Percentiles rank a stretch among this genome's conserved stretches.
Evolutionary conservation across 2,329 filamentous ascomycete species (phyloP).

Genomic region (Cadophora luteo-olivacea): DNA sequence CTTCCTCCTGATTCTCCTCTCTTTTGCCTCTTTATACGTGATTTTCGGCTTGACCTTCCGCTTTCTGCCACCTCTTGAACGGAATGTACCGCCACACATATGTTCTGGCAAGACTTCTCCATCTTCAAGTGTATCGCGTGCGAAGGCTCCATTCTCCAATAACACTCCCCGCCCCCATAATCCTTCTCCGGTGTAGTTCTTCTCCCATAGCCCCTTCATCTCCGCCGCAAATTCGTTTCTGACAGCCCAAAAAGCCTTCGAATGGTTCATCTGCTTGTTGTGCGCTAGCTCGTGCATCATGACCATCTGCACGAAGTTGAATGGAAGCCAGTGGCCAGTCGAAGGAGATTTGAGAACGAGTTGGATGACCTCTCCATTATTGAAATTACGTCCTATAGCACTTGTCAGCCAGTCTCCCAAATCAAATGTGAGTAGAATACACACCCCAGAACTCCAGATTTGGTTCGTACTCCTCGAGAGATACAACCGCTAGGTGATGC

Average conservation of each 20-base stretch:
- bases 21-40: constrained; percentile 51
- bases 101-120: constrained; percentile 70
- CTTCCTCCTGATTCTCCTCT: constrained; percentile 61
- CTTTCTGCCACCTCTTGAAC: constrained; percentile 59
- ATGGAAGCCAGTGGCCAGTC: constrained; percentile 76
- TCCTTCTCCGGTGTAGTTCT: constrained; percentile 79
- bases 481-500: constrained; percentile 68
- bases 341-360: constrained; percentile 75
- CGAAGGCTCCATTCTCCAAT: constrained; percentile 66
- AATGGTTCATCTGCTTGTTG: constrained; percentile 92
- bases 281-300: constrained; percentile 91
- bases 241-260: constrained; percentile 79
- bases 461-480: constrained; percentile 81
- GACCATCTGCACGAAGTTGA: constrained; percentile 87
- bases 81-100: constrained; percentile 82
- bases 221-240: constrained; percentile 75
- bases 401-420: neutral
- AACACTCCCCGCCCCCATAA: constrained; percentile 78
- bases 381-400: constrained; percentile 82
- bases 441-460: constrained; percentile 81
- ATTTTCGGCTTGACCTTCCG: constrained; percentile 55
- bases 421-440: constrained; percentile 24
- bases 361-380: constrained; percentile 86
- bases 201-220: constrained; percentile 73
- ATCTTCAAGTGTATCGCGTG: constrained; percentile 56